Evolutionary conservation across 768 basidiomycete genomes (phyloP).

Genomic region (Boletus rufocinnamomeus): DNA sequence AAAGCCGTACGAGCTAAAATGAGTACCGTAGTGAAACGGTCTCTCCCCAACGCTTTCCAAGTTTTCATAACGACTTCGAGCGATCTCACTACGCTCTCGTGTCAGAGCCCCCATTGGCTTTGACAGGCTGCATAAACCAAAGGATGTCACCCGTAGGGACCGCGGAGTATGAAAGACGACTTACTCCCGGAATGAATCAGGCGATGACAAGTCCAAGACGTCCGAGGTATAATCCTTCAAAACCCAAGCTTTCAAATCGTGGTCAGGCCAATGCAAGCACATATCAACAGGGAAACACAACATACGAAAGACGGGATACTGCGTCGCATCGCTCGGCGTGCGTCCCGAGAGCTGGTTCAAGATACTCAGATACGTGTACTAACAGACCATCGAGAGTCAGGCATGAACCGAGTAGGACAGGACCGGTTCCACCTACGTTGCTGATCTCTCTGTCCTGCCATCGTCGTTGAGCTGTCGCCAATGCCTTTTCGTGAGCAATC

Average conservation of each 20-base stretch:
- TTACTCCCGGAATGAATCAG: constrained; percentile 71
- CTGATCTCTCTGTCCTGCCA: constrained; percentile 94
- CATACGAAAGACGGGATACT: constrained; percentile 90
- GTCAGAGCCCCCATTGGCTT: constrained; percentile 93
- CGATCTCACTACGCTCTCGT: constrained; percentile 69
- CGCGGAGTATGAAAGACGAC: constrained; percentile 24
- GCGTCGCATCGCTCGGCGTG: constrained; percentile 92
- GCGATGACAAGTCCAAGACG: constrained; percentile 62
- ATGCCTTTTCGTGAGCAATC: constrained; percentile 40
- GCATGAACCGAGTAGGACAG: not conserved
- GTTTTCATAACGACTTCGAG: constrained; percentile 70
- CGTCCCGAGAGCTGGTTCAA: constrained; percentile 91
- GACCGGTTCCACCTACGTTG: constrained; percentile 56
- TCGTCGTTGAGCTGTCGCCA: constrained; percentile 69
- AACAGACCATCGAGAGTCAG: not conserved
- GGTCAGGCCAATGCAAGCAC: not conserved
- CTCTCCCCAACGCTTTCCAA: constrained; percentile 79
- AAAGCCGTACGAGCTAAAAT: constrained; percentile 69
- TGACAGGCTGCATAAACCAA: constrained; percentile 53
- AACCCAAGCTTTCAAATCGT: constrained; percentile 72
- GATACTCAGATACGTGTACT: constrained; percentile 90
- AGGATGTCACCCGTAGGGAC: not conserved
- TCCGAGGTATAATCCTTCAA: constrained; percentile 80
- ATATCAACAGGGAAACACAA: not conserved
- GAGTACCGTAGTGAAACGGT: constrained; percentile 93